phyloP scores from a whole-genome alignment of 495 filamentous ascomycete genomes.

The Hyaloscypha hepaticicola region DNA sequence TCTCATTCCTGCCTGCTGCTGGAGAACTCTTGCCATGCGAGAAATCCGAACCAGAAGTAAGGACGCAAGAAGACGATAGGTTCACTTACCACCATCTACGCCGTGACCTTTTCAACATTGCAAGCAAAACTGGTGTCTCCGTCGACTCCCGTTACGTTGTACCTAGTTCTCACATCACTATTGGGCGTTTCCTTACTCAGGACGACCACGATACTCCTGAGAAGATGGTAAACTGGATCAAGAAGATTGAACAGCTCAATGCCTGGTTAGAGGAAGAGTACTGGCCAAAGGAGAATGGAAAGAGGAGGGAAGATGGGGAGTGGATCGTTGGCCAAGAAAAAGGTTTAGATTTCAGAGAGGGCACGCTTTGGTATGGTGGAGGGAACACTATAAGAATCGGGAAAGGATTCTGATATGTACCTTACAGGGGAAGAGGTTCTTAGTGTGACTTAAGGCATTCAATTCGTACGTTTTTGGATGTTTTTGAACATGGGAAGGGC shows the following conservation, averaged over 20 bases:
- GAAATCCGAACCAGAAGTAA: constrained; percentile 21
- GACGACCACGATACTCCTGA: constrained; percentile 40
- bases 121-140: constrained; percentile 53
- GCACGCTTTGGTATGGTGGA: constrained; percentile 81
- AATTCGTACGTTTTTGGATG: no score
- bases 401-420: constrained; percentile 50
- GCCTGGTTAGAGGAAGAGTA: constrained; percentile 61
- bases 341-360: constrained; percentile 68
- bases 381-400: constrained; percentile 63
- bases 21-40: constrained; percentile 44
- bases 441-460: no score
- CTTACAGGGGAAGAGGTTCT: no score
- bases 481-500: no score
- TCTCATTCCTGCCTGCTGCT: constrained; percentile 80
- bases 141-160: constrained; percentile 78
- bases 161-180: constrained; percentile 83
- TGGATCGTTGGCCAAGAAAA: constrained; percentile 80
- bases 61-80: constrained; percentile 42
- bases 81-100: constrained; percentile 93
- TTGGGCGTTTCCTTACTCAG: constrained; percentile 73
- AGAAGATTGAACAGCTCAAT: constrained; percentile 75
- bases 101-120: constrained; percentile 67
- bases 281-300: constrained; percentile 54
- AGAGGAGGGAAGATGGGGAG: constrained; percentile 37
- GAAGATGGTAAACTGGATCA: constrained; percentile 58